These are phyloP conservation scores for Saturnispora bothae DNA, from an alignment of 805 yeast species.

Conservation along the genomic window DNA sequence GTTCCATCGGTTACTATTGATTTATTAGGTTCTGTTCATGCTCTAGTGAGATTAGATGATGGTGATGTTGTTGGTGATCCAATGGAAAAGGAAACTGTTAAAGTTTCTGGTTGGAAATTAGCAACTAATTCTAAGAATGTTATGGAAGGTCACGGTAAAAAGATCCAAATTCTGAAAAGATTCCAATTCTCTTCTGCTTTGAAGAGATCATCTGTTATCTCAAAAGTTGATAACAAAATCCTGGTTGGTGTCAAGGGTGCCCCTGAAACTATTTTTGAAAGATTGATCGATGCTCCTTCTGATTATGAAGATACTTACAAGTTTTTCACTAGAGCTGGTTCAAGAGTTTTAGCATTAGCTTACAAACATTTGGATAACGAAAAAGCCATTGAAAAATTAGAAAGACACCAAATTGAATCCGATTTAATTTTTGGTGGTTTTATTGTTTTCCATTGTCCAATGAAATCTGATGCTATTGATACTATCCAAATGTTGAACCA, in stretches of 20 bases:
- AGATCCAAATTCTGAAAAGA: slow-evolving; percentile 69
- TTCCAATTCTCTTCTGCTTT: slow-evolving; percentile 95
- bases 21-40: slow-evolving; percentile 92
- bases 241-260: slow-evolving; percentile 94
- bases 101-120: slow-evolving; percentile 78
- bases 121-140: slow-evolving; percentile 54
- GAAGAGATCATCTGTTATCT: slow-evolving; percentile 87
- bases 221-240: slow-evolving; percentile 40
- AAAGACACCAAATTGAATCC: slow-evolving; percentile 69
- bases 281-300: slow-evolving; percentile 62
- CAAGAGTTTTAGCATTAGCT: slow-evolving; percentile 93
- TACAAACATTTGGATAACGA: slow-evolving; percentile 53
- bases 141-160: slow-evolving; percentile 37
- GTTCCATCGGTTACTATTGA: slow-evolving; percentile 61
- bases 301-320: slow-evolving; percentile 79
- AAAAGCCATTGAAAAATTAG: slow-evolving; percentile 44
- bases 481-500: slow-evolving; percentile 88
- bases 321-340: slow-evolving; percentile 88
- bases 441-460: slow-evolving; percentile 93
- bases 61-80: slow-evolving; percentile 99
- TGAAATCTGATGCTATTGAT: slow-evolving; percentile 86
- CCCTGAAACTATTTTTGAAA: slow-evolving; percentile 83
- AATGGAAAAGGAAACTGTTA: slow-evolving; percentile 94
- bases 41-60: slow-evolving; percentile 85
- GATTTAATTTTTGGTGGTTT: slow-evolving; percentile 79